A percentile compares a stretch with the other conserved stretches of the same genome.
phyloP scores from a whole-genome alignment of 176 grass and related monocot species.

The Alopecurus myosuroides region DNA sequence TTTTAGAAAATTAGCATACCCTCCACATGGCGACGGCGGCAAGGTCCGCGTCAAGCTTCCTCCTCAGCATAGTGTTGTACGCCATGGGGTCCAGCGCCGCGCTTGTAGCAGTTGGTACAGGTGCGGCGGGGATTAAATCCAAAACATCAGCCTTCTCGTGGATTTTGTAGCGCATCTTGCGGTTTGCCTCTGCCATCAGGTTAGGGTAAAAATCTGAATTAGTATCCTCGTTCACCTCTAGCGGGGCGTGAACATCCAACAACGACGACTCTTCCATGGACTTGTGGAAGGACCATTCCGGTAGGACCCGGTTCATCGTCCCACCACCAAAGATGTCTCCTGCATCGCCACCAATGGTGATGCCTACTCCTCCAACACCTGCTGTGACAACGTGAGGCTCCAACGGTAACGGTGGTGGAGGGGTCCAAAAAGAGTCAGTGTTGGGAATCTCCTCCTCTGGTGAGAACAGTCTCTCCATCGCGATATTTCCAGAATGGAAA shows the following conservation, averaged over 20 bases:
- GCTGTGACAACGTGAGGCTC: background rate
- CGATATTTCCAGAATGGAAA: background rate
- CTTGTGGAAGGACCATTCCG: conserved; percentile 54
- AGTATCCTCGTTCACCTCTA: background rate
- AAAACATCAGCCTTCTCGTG: background rate
- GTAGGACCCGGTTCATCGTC: background rate
- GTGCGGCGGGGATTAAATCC: background rate
- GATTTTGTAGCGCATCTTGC: background rate
- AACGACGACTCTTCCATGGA: conserved; percentile 37
- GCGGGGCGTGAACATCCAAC: background rate
- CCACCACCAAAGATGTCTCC: background rate
- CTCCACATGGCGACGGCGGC: conserved; percentile 61
- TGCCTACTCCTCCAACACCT: background rate
- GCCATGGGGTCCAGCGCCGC: conserved; percentile 33
- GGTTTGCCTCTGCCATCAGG: background rate
- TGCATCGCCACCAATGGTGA: background rate
- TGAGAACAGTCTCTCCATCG: conserved; percentile 51
- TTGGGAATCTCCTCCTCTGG: conserved; percentile 22
- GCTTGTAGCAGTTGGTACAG: background rate
- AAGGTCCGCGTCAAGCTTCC: conserved; percentile 59
- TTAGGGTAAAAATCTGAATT: background rate
- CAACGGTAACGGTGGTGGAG: background rate
- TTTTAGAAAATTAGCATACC: conserved; percentile 15
- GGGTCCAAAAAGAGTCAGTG: conserved; percentile 23
- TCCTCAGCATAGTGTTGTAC: conserved; percentile 54